Evolutionary conservation across 1,139 yeast genomes (phyloP).

Genomic region (Schwanniomyces etchellsii): DNA sequence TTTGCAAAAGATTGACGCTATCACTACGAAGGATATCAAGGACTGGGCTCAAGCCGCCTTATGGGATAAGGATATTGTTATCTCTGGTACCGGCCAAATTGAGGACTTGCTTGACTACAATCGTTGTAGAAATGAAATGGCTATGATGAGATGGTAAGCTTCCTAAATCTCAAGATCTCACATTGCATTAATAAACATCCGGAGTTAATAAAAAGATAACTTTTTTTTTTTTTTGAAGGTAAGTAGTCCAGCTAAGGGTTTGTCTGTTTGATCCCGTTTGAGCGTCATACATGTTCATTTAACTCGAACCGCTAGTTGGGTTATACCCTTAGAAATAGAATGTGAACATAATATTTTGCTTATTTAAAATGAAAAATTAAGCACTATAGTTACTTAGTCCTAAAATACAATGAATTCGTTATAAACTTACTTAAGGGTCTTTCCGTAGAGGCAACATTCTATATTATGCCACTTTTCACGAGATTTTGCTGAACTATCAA

Average conservation of each 20-base stretch:
- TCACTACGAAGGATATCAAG: conserved; percentile 54
- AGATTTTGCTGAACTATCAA: conserved; percentile 79
- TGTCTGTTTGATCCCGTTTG: conserved; percentile 5
- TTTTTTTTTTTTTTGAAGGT: conserved; percentile 4
- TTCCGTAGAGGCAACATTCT: conserved; percentile 3
- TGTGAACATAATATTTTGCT: neutral
- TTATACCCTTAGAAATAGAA: conserved; percentile 1
- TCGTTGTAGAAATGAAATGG: conserved; percentile 84
- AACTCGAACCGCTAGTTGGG: too few relatives aligned
- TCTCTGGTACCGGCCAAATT: conserved; percentile 79
- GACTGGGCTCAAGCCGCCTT: conserved; percentile 70
- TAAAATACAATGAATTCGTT: neutral
- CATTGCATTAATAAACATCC: conserved; percentile 6
- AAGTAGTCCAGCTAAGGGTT: too few relatives aligned
- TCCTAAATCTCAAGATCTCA: conserved; percentile 4
- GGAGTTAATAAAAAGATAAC: conserved; percentile 3
- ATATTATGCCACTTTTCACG: conserved; percentile 77
- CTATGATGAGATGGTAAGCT: conserved; percentile 68
- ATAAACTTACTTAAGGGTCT: neutral
- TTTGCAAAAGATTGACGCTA: conserved; percentile 56
- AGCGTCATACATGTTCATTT: too few relatives aligned
- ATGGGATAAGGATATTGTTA: conserved; percentile 82
- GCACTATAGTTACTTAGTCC: neutral
- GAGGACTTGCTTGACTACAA: conserved; percentile 77
- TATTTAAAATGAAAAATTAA: neutral